Conservation (phyloP, 306 rosid species). For the Acmispon strigosus region DNA sequence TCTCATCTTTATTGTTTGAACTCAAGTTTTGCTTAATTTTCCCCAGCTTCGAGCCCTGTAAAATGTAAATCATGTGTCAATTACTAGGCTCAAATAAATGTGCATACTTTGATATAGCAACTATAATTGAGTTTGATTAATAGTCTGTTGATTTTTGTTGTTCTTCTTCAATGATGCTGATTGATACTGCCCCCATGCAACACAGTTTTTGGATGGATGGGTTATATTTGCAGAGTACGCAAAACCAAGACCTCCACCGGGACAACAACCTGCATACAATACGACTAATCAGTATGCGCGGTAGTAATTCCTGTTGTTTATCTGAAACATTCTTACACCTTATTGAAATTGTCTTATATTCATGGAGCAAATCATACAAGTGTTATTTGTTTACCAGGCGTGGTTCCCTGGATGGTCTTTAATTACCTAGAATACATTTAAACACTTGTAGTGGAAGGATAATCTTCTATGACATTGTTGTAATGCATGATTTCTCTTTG, state of each 20-base stretch:
- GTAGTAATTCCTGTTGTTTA: slow-evolving; percentile 28
- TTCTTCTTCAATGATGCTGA: not conserved
- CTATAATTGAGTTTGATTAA: not conserved
- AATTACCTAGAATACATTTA: not conserved
- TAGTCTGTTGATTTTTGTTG: not conserved
- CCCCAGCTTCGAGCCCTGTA: not conserved
- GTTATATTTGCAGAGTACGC: slow-evolving; percentile 98
- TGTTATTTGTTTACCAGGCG: slow-evolving; percentile 2
- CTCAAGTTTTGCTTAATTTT: not conserved
- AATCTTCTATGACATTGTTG: not conserved
- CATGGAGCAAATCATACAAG: not conserved
- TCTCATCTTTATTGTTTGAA: not conserved
- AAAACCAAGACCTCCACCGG: slow-evolving; percentile 62
- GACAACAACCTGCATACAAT: slow-evolving; percentile 26
- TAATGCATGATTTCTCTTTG: not conserved
- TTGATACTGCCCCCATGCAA: slow-evolving; percentile 1
- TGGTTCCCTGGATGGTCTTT: not conserved
- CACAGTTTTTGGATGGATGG: slow-evolving; percentile 96
- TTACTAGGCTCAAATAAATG: not conserved
- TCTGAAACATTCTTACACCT: slow-evolving; percentile 13
- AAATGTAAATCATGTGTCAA: not conserved
- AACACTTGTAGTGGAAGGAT: slow-evolving; percentile 6
- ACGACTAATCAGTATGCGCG: slow-evolving; percentile 29
- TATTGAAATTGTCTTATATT: slow-evolving; percentile 11
- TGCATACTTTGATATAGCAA: slow-evolving; percentile 5